A percentile compares a stretch with the other conserved stretches of the same genome.
These are phyloP conservation scores for Chenopodium formosanum DNA, from an alignment of 148 eudicot species.

Conservation along the genomic window DNA sequence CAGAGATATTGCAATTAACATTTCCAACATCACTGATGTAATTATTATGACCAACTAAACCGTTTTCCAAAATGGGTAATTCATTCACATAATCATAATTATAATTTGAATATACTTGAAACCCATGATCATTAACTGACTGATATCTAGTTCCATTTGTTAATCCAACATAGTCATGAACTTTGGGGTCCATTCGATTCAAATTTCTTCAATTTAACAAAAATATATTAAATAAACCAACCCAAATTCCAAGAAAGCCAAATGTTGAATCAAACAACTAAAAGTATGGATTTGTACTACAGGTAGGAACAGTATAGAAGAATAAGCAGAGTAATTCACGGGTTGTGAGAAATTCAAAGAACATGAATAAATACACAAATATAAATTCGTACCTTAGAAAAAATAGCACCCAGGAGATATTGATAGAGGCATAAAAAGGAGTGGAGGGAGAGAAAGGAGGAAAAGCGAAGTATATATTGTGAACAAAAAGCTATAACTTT, in stretches of 20 bases:
- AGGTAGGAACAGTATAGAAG: not conserved
- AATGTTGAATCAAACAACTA: not conserved
- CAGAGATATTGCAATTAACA: constrained; percentile 12
- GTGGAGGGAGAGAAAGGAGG: not conserved
- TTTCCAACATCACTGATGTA: constrained; percentile 1
- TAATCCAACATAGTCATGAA: not conserved
- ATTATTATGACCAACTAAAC: constrained; percentile 12
- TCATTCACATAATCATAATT: constrained; percentile 14
- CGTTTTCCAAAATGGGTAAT: constrained; percentile 20
- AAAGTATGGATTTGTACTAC: not conserved
- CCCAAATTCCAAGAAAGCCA: not conserved
- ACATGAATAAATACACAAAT: too few species aligned
- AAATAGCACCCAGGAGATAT: not conserved
- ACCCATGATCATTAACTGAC: not conserved
- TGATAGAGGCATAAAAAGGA: not conserved
- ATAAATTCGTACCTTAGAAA: not conserved
- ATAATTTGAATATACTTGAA: constrained; percentile 4
- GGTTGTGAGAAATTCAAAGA: not conserved
- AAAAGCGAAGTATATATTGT: not conserved
- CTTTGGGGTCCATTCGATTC: constrained; percentile 5
- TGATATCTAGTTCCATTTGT: constrained; percentile 8
- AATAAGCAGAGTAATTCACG: not conserved
- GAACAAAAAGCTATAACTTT: not conserved
- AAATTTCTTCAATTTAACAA: not conserved
- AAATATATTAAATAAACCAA: not conserved